A percentile compares a stretch with the other conserved stretches of the same genome.
These are phyloP conservation scores for Sporothrix variecibatus DNA, from an alignment of 2,329 filamentous ascomycete species.

Conservation along the genomic window DNA sequence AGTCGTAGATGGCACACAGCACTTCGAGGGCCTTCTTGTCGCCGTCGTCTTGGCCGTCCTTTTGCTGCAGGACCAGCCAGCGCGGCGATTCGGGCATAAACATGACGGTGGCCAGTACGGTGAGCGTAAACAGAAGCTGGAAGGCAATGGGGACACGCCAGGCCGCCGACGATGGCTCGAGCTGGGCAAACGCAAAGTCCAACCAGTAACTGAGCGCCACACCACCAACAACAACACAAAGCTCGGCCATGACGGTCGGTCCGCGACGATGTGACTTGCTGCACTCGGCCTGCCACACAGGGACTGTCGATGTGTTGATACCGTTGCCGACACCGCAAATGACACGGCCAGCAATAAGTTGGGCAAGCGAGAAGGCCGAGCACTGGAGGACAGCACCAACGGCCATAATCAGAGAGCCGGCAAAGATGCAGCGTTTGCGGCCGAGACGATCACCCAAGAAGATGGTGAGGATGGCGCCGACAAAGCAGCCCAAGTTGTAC, in stretches of 20 bases:
- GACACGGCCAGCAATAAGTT: conserved; percentile 49
- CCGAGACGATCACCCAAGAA: conserved; percentile 47
- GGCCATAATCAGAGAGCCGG: conserved; percentile 46
- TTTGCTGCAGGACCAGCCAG: conserved; percentile 45
- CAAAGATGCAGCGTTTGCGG: conserved; percentile 44
- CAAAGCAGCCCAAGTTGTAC: conserved; percentile 39
- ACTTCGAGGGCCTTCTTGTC: conserved; percentile 48
- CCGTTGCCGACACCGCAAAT: conserved; percentile 49
- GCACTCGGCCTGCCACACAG: conserved; percentile 63
- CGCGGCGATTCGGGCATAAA: conserved; percentile 54
- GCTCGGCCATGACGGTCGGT: conserved; percentile 62
- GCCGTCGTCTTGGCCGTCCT: conserved; percentile 37
- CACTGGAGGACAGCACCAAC: conserved; percentile 47
- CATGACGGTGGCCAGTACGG: conserved; percentile 57
- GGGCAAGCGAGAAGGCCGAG: conserved; percentile 42
- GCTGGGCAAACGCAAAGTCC: conserved; percentile 56
- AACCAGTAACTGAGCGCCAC: conserved; percentile 63
- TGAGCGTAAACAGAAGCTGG: conserved; percentile 59
- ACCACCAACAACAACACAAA: conserved; percentile 59
- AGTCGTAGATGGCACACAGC: conserved; percentile 45
- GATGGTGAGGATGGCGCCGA: conserved; percentile 36
- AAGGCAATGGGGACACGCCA: conserved; percentile 65
- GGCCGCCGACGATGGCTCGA: conserved; percentile 50
- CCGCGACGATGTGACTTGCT: conserved; percentile 59
- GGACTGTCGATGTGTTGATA: conserved; percentile 49